Base-by-base conservation (phyloP, 1,139 yeast genomes). In the Zygoascus meyerae region DNA sequence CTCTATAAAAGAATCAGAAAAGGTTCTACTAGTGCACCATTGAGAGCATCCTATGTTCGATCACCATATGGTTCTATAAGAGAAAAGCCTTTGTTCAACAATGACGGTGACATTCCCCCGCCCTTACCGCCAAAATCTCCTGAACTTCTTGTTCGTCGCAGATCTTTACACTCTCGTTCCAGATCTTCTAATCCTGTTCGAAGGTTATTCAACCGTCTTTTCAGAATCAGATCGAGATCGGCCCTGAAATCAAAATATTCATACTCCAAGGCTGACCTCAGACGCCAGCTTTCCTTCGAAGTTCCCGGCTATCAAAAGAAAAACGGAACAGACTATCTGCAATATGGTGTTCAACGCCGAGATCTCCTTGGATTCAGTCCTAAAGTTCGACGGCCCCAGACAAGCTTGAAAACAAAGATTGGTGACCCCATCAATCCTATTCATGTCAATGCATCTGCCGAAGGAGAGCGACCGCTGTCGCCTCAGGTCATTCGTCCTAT, bases 61-160 rank as follows among this genome's bases (percentile, higher is more conserved):
- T 17, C 42, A n/a, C 16, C 29, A 32, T 10, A 36, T 28, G 12
- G 21, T 39, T 31, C 18, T n/a, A 21, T 30, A 9, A 14, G 34
- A 14, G 45, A 42, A 30, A 29, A n/a, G 2, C 45, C 45, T 3
- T 28, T 42, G 10, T 12, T 30, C 11, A 29, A 35, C 14, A 21
- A 14, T 12, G 42, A 45, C 34, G 45, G 48, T 11, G 45, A 45
- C 28, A 45, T 36, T 30, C 34, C 36, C 14, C 48, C 44, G n/a
- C 40, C 48, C 12, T 33, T 35, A 18, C 48, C 48, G 12, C 38
- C 39, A 16, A 39, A 41, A 15, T 42, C 46, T n/a, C 47, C 48
- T 6, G 56, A 54, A 18, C 50, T 57, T 51, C 52, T 57, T 17
- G 57, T 57, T 26, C 46, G 64, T 26, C 52, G 52, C 39, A 47